phyloP scores from a whole-genome alignment of 75 land plant species.

The Cupressus sempervirens region DNA sequence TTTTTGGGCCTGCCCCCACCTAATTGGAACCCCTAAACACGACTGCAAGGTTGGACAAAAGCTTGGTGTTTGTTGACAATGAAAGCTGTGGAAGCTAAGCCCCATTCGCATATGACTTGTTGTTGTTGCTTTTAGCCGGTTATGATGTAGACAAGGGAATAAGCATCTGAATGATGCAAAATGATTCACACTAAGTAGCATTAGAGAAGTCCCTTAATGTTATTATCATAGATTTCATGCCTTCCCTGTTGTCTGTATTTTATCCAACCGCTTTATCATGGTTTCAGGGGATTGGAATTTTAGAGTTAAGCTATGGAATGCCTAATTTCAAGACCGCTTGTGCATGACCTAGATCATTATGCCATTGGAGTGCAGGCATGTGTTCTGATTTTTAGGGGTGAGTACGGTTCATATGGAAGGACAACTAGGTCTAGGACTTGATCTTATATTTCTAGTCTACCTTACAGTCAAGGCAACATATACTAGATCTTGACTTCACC shows the following conservation, averaged over 20 bases:
- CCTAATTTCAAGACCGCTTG: background rate
- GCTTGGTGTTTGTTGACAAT: no score
- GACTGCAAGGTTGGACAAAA: no score
- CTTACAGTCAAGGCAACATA: background rate
- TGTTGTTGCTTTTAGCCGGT: no score
- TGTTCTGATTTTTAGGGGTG: background rate
- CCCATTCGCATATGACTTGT: no score
- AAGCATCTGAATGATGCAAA: no score
- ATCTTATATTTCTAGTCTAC: background rate
- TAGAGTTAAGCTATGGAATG: background rate
- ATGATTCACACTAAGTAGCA: no score
- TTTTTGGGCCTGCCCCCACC: no score
- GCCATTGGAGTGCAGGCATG: background rate
- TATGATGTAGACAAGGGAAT: no score
- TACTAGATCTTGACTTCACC: background rate
- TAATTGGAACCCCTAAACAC: no score
- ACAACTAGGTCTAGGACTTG: background rate
- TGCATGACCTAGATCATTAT: background rate
- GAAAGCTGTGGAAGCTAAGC: no score
- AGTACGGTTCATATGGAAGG: background rate
- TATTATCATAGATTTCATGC: background rate
- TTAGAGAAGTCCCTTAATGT: background rate
- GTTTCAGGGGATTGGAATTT: background rate
- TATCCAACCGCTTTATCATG: background rate
- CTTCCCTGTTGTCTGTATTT: background rate